These are phyloP conservation scores for Fusarium aywerte DNA, from an alignment of 2,329 filamentous ascomycete genomes.

Conservation along the genomic window DNA sequence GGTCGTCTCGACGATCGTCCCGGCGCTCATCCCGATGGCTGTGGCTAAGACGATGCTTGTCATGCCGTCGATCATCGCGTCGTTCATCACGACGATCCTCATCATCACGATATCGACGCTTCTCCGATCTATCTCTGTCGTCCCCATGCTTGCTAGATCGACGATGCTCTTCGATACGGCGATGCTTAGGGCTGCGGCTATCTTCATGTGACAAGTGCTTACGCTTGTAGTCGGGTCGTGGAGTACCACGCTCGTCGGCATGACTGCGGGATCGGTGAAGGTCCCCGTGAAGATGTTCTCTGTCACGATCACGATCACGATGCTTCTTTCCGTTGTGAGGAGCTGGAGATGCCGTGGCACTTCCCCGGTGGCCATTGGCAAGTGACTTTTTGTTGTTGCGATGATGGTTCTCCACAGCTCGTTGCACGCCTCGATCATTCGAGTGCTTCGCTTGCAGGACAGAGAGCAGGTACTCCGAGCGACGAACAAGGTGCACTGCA, in stretches of 20 bases:
- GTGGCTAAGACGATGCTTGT: conserved; percentile 40
- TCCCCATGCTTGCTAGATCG: conserved; percentile 53
- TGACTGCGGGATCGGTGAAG: conserved; percentile 63
- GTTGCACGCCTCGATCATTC: conserved; percentile 78
- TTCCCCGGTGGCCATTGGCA: conserved; percentile 69
- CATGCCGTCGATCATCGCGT: conserved; percentile 35
- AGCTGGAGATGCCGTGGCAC: conserved; percentile 77
- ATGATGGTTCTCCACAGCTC: conserved; percentile 89
- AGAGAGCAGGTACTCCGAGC: conserved; percentile 94
- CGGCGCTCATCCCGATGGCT: conserved; percentile 38
- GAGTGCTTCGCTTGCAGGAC: conserved; percentile 88
- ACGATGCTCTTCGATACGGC: conserved; percentile 55
- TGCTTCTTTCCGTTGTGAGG: conserved; percentile 61
- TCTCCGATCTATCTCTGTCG: conserved; percentile 51
- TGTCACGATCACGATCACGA: conserved; percentile 61
- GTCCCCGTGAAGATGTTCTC: conserved; percentile 59
- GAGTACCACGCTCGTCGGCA: conserved; percentile 62
- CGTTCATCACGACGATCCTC: conserved; percentile 42
- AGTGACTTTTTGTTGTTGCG: conserved; percentile 88
- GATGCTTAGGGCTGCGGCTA: conserved; percentile 56
- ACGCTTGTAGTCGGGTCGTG: conserved; percentile 67
- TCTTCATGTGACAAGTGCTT: conserved; percentile 67
- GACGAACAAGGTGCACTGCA: conserved; percentile 95
- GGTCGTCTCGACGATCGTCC: conserved; percentile 33
- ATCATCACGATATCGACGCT: conserved; percentile 41